phyloP scores from a whole-genome alignment of 495 filamentous ascomycete species.

The Trichoderma asperelloides region DNA sequence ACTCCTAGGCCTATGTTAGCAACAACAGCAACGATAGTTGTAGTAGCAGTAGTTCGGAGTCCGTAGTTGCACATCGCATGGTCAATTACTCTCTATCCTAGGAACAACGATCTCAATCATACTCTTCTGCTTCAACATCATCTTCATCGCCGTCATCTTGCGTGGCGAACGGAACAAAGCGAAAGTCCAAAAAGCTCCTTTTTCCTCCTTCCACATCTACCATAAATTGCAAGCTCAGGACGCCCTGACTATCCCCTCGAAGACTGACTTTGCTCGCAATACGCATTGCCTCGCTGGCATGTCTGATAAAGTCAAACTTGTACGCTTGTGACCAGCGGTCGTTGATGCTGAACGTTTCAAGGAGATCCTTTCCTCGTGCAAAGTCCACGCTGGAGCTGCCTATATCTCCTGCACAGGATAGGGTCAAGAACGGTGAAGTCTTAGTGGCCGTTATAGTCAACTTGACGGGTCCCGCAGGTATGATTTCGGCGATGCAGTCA shows the following conservation, averaged over 20 bases:
- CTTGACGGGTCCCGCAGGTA: conserved; percentile 55
- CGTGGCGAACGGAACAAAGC: conserved; percentile 39
- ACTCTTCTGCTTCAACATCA: conserved; percentile 10
- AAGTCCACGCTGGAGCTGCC: conserved; percentile 82
- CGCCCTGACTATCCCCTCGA: conserved; percentile 75
- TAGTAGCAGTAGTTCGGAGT: too few relatives aligned
- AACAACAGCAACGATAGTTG: too few relatives aligned
- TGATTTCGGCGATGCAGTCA: conserved; percentile 75
- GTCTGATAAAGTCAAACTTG: conserved; percentile 75
- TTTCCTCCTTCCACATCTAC: conserved; percentile 59
- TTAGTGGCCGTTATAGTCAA: conserved; percentile 55
- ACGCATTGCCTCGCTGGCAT: conserved; percentile 78
- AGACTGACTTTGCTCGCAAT: conserved; percentile 88
- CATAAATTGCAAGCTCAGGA: conserved; percentile 95
- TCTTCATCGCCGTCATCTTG: conserved; percentile 25
- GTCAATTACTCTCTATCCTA: background rate
- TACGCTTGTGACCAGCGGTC: conserved; percentile 52
- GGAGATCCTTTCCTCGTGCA: conserved; percentile 57
- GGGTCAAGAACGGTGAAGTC: conserved; percentile 59
- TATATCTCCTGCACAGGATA: conserved; percentile 64
- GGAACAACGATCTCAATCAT: background rate
- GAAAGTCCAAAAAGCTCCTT: conserved; percentile 38
- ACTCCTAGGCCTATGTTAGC: too few relatives aligned
- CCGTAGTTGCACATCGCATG: too few relatives aligned
- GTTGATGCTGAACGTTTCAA: conserved; percentile 67